phyloP scores from a whole-genome alignment of 495 filamentous ascomycete species.

The Pseudevernia furfuracea region DNA sequence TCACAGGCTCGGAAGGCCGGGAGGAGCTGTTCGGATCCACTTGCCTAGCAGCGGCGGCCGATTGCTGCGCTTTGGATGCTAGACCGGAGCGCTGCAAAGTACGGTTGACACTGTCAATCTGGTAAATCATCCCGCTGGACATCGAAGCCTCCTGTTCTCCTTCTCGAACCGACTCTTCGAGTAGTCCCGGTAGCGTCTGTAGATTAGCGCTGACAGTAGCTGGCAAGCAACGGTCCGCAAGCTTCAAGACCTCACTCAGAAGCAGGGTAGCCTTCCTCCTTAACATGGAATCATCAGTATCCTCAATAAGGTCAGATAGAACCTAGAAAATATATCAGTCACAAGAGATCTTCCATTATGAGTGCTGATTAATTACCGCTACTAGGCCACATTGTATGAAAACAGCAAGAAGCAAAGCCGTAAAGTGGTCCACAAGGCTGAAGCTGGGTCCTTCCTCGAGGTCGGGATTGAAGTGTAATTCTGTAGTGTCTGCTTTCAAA shows the following conservation, averaged over 20 bases:
- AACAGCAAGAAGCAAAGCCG: constrained; percentile 76
- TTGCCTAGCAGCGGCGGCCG: constrained; percentile 22
- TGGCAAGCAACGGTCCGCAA: constrained; percentile 79
- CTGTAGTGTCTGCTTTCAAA: constrained; percentile 58
- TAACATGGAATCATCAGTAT: constrained; percentile 63
- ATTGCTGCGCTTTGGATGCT: constrained; percentile 35
- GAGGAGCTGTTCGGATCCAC: constrained; percentile 17
- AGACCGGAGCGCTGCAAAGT: constrained; percentile 74
- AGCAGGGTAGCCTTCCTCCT: constrained; percentile 85
- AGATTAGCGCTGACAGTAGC: constrained; percentile 66
- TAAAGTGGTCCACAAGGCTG: constrained; percentile 87
- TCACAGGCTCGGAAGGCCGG: constrained; percentile 54
- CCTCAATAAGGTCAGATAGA: constrained; percentile 58
- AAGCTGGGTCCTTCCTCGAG: constrained; percentile 61
- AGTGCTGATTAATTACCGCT: constrained; percentile 38
- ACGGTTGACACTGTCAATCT: constrained; percentile 93
- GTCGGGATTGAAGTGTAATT: constrained; percentile 34
- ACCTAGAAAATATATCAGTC: constrained; percentile 35
- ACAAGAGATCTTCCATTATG: constrained; percentile 1
- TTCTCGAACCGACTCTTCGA: constrained; percentile 66
- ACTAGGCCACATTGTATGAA: constrained; percentile 78
- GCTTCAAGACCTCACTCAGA: constrained; percentile 80
- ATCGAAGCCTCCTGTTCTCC: constrained; percentile 63
- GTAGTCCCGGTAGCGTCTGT: constrained; percentile 76
- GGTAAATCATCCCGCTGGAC: constrained; percentile 83